These are phyloP conservation scores for Solanum medicagineum DNA, from an alignment of 257 asterid species.

Conservation along the genomic window DNA sequence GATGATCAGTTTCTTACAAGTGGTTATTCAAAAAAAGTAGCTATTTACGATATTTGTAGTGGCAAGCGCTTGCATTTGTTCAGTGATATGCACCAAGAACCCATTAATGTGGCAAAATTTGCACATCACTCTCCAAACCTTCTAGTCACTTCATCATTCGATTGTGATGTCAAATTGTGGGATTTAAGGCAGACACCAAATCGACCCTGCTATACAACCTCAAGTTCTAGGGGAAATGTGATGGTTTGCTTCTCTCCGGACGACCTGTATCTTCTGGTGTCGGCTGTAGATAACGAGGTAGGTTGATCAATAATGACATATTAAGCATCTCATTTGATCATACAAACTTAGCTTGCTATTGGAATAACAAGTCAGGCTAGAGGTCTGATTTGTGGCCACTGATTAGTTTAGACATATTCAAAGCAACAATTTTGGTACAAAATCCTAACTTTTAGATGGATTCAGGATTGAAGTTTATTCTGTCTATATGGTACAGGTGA, in stretches of 20 bases:
- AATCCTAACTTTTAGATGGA: background rate
- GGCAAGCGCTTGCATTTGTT: slow-evolving; percentile 45
- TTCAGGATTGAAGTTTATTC: background rate
- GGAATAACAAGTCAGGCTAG: background rate
- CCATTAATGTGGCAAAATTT: slow-evolving; percentile 74
- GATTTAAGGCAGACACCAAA: slow-evolving; percentile 50
- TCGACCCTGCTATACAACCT: slow-evolving; percentile 51
- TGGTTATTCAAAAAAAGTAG: slow-evolving; percentile 70
- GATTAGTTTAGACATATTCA: background rate
- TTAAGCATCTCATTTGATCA: background rate
- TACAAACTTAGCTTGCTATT: background rate
- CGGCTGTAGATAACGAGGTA: slow-evolving; percentile 92
- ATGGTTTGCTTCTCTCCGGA: slow-evolving; percentile 85
- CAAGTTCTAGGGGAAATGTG: slow-evolving; percentile 73
- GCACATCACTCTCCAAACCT: slow-evolving; percentile 56
- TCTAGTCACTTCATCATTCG: slow-evolving; percentile 77
- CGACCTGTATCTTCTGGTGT: slow-evolving; percentile 70
- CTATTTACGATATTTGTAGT: slow-evolving; percentile 49
- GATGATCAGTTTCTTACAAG: slow-evolving; percentile 66
- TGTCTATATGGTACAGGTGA: slow-evolving; percentile 31
- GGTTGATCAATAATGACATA: background rate
- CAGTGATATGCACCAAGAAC: slow-evolving; percentile 57
- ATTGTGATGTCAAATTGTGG: slow-evolving; percentile 78
- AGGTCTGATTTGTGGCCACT: background rate
- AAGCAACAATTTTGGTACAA: background rate